Conservation (phyloP, 495 filamentous ascomycete genomes). For the Trichoderma asperelloides region DNA sequence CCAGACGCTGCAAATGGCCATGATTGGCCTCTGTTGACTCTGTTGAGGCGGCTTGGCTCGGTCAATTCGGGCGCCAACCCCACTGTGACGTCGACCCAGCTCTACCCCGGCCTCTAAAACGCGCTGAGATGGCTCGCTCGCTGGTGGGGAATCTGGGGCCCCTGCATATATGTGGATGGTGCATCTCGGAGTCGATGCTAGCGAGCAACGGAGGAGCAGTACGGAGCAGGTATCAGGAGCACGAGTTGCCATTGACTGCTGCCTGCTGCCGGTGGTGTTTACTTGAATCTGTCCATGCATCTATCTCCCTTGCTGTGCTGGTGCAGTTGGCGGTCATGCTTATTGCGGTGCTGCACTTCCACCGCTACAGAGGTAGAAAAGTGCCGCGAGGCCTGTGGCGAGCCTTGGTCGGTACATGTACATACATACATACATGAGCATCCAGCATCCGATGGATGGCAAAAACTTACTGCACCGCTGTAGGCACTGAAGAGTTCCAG, state of each 20-base stretch:
- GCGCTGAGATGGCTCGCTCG: not conserved
- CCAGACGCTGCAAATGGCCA: not conserved
- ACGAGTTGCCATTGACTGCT: too few species aligned
- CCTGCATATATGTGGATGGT: not conserved
- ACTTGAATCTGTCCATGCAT: too few species aligned
- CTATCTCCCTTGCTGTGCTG: too few species aligned
- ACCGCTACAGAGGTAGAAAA: too few species aligned
- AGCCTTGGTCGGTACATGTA: not conserved
- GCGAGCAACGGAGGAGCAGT: too few species aligned
- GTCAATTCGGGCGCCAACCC: not conserved
- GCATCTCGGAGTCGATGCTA: too few species aligned
- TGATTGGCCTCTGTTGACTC: not conserved
- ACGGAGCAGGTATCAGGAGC: too few species aligned
- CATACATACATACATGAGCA: not conserved
- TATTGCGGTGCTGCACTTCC: too few species aligned
- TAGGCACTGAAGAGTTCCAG: not conserved
- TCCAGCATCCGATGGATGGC: not conserved
- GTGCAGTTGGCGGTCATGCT: too few species aligned
- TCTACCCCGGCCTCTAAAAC: not conserved
- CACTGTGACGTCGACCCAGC: slow-evolving; percentile 1
- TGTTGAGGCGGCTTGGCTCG: slow-evolving; percentile 1
- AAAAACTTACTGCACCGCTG: not conserved
- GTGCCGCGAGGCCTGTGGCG: too few species aligned
- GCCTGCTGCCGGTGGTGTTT: not conserved
- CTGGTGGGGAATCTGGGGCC: not conserved